Conservation (phyloP, 805 yeast species). For the Barnettozyma botsteinii region DNA sequence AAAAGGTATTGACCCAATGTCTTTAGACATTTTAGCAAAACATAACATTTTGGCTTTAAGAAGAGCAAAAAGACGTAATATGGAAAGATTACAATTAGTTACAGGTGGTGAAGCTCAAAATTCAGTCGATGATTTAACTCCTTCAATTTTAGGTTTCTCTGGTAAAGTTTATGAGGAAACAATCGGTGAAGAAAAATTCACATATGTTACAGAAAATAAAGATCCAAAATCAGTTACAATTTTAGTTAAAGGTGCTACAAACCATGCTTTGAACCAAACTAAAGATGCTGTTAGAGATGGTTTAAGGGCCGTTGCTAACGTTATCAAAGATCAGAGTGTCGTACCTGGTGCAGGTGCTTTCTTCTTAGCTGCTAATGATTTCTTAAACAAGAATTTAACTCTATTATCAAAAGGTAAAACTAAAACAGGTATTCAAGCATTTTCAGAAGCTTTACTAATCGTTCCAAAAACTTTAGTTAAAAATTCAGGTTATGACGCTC, state of each 20-base stretch:
- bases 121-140: slow-evolving; percentile 86
- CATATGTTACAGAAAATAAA: slow-evolving; percentile 85
- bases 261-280: slow-evolving; percentile 82
- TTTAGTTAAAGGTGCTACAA: slow-evolving; percentile 88
- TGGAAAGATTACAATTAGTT: slow-evolving; percentile 95
- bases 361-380: slow-evolving; percentile 74
- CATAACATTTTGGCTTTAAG: slow-evolving; percentile 90
- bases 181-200: slow-evolving; percentile 95
- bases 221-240: slow-evolving; percentile 91
- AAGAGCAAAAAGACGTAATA: slow-evolving; percentile 97
- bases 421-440: slow-evolving; percentile 88
- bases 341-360: slow-evolving; percentile 98
- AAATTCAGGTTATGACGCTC: slow-evolving; percentile 90
- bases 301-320: slow-evolving; percentile 88
- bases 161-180: slow-evolving; percentile 90
- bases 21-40: slow-evolving; percentile 88
- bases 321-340: slow-evolving; percentile 74
- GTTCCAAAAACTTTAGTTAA: slow-evolving; percentile 90
- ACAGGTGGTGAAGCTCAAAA: slow-evolving; percentile 98
- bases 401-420: slow-evolving; percentile 72
- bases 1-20: slow-evolving; percentile 98
- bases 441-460: slow-evolving; percentile 84
- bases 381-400: slow-evolving; percentile 48
- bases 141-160: slow-evolving; percentile 76
- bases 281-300: slow-evolving; percentile 98